phyloP scores from a whole-genome alignment of 371 early-diverging fungal genomes.

The Capniomyces stellatus region DNA sequence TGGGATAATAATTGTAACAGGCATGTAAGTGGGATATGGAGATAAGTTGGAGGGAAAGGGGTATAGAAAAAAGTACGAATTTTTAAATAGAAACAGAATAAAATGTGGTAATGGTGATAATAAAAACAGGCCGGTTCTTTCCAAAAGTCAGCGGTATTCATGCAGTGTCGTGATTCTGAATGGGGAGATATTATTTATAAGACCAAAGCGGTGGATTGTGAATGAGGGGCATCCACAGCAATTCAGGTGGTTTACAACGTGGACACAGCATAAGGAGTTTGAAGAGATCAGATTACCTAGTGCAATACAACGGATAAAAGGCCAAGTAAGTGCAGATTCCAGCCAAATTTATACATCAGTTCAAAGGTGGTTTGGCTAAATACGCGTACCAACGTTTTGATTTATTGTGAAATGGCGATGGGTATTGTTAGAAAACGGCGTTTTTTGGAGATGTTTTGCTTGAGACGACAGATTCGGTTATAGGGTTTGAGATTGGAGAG shows the following conservation, averaged over 20 bases:
- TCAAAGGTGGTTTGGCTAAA: too few relatives aligned
- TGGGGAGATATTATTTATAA: constrained; percentile 70
- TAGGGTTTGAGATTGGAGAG: constrained; percentile 93
- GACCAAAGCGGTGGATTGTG: constrained; percentile 89
- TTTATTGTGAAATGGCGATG: too few relatives aligned
- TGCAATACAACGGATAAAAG: constrained; percentile 58
- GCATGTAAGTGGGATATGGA: too few relatives aligned
- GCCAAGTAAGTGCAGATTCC: too few relatives aligned
- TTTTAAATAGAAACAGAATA: not conserved
- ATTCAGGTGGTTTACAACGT: constrained; percentile 82
- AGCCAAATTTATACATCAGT: too few relatives aligned
- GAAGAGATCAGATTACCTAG: constrained; percentile 67
- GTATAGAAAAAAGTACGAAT: too few relatives aligned
- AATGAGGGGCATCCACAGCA: constrained; percentile 96
- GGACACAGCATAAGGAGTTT: constrained; percentile 40
- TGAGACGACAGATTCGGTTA: constrained; percentile 53
- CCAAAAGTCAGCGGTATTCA: constrained; percentile 83
- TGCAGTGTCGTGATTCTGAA: constrained; percentile 74
- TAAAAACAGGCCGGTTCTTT: constrained; percentile 51
- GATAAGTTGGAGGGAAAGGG: too few relatives aligned
- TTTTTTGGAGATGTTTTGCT: constrained; percentile 82
- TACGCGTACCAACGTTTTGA: too few relatives aligned
- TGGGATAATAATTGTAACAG: constrained; percentile 76
- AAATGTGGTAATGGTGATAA: not conserved
- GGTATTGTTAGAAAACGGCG: constrained; percentile 27